A percentile compares a stretch with the other conserved stretches of the same genome.
These are phyloP conservation scores for Stagonosporopsis cucurbitacearum DNA, from an alignment of 2,329 filamentous ascomycete genomes.

Conservation along the genomic window DNA sequence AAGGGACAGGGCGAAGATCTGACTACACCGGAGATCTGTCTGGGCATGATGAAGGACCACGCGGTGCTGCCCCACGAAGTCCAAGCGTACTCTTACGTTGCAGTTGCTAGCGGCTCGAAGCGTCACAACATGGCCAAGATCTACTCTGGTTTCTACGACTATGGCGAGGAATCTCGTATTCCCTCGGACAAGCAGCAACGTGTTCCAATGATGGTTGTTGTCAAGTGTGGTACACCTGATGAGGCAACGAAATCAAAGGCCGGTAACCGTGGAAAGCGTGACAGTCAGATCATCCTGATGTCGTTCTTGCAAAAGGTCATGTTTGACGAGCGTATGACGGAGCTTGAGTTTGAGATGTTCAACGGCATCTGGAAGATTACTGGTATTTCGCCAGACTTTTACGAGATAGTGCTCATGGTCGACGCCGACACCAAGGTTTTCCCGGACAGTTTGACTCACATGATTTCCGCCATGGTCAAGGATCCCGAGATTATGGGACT, in stretches of 20 bases:
- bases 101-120: conserved; percentile 93
- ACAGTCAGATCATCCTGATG: conserved; percentile 99
- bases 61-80: conserved; percentile 82
- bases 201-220: conserved; percentile 95
- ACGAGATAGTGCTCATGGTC: conserved; percentile 98
- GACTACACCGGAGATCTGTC: conserved; percentile 86
- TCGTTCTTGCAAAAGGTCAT: conserved; percentile 99
- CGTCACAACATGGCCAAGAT: conserved; percentile 99
- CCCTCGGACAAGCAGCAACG: conserved; percentile 89
- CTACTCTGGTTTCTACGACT: conserved; percentile 98
- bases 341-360: conserved; percentile 99
- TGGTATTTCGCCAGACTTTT: conserved; percentile 96
- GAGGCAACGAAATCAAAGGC: conserved; percentile 84
- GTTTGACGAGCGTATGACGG: conserved; percentile 99
- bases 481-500: conserved; percentile 99
- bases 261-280: conserved; percentile 96
- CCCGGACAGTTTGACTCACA: conserved; percentile 96
- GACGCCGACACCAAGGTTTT: conserved; percentile 99
- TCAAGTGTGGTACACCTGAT: conserved; percentile 93
- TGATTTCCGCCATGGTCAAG: conserved; percentile 99
- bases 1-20: conserved; percentile 89
- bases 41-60: conserved; percentile 95
- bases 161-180: conserved; percentile 80
- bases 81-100: conserved; percentile 91
- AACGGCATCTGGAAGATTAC: conserved; percentile 99